Evolutionary conservation across 2,329 filamentous ascomycete species (phyloP).

Genomic region (Grosmannia clavigera): DNA sequence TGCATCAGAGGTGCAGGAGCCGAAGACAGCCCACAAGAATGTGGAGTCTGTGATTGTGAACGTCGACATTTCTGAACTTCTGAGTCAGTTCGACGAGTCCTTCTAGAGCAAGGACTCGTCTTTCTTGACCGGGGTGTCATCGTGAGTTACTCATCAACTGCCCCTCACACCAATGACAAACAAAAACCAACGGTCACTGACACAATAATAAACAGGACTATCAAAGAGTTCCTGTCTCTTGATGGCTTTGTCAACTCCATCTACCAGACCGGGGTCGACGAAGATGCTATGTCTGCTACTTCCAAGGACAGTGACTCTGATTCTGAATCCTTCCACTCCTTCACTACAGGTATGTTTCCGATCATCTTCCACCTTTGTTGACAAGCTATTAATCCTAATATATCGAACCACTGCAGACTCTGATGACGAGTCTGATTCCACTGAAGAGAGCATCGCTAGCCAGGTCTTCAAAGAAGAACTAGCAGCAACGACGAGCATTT

Average conservation of each 20-base stretch:
- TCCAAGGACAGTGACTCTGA: background rate
- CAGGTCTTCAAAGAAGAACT: too few relatives aligned
- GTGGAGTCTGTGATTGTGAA: background rate
- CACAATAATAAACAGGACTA: background rate
- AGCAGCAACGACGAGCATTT: background rate
- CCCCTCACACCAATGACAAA: background rate
- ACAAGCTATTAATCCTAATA: background rate
- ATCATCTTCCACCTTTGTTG: background rate
- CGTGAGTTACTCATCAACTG: background rate
- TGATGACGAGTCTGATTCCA: background rate
- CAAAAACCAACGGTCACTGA: background rate
- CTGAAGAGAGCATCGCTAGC: background rate
- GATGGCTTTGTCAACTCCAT: background rate
- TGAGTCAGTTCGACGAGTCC: background rate
- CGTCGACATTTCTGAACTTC: background rate
- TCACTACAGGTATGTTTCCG: background rate
- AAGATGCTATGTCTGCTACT: background rate
- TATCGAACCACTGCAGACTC: background rate
- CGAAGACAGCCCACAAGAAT: background rate
- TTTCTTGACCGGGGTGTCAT: background rate
- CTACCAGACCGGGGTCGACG: background rate
- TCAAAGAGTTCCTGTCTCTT: background rate
- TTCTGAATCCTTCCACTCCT: background rate
- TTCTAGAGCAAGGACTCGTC: background rate
- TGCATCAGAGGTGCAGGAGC: background rate